Evolutionary conservation across 306 rosid genomes (phyloP).

Genomic region (Vicia villosa): DNA sequence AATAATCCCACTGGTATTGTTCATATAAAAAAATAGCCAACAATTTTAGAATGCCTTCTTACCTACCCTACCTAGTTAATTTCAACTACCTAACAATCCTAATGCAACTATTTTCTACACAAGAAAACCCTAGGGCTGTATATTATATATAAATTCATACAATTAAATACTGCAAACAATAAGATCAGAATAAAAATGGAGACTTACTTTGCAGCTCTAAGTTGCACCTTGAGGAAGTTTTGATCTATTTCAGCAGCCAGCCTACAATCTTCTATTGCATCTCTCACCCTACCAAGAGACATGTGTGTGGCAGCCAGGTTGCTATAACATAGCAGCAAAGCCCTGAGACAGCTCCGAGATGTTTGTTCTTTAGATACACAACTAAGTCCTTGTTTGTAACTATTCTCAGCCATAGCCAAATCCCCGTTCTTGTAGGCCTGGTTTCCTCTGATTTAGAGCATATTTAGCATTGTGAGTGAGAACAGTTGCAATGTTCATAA

Average conservation of each 20-base stretch:
- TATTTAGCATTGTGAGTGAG: slow-evolving; percentile 35
- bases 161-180: slow-evolving; percentile 25
- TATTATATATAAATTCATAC: slow-evolving; percentile 31
- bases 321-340: slow-evolving; percentile 92
- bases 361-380: slow-evolving; percentile 63
- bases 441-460: slow-evolving; percentile 78
- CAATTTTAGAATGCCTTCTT: slow-evolving; percentile 1
- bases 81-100: slow-evolving; percentile 15
- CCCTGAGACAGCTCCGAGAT: slow-evolving; percentile 80
- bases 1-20: slow-evolving; percentile 7
- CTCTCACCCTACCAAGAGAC: slow-evolving; percentile 91
- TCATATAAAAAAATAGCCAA: slow-evolving; percentile 6
- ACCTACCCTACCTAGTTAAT: slow-evolving; percentile 10
- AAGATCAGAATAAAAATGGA: slow-evolving; percentile 26
- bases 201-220: slow-evolving; percentile 98
- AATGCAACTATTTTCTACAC: slow-evolving; percentile 13
- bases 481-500: slow-evolving; percentile 24
- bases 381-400: slow-evolving; percentile 75
- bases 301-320: slow-evolving; percentile 96
- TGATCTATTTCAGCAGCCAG: slow-evolving; percentile 83
- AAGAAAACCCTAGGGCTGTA: slow-evolving; percentile 10
- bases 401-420: slow-evolving; percentile 78
- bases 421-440: slow-evolving; percentile 85
- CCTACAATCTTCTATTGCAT: slow-evolving; percentile 81
- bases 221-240: slow-evolving; percentile 76